Base-by-base conservation (phyloP, 345 rosid genomes). In the Arabis hirsuta region DNA sequence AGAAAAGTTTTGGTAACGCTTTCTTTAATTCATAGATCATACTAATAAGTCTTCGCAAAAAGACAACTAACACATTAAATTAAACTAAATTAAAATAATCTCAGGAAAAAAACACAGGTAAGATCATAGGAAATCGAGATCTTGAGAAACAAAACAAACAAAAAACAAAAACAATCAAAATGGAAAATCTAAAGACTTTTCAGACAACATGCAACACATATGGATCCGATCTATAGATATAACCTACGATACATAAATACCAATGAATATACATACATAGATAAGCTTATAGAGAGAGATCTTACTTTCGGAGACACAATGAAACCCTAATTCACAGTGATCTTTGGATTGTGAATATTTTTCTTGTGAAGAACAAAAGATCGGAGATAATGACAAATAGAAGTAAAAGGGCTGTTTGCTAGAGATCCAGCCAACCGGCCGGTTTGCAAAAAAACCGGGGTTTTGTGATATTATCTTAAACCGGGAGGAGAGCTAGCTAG, bases 301-400 rank as follows among this genome's bases (percentile, higher is more conserved):
- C 72, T 76, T 50, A 63, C 80, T 64, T 43, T 22, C 71, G 32
- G 19, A 14, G 76, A 50, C 8, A 24, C 60, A 63, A n/a, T 24
- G 51, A 71, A 76, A 77, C 80, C 80, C 80, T 77, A 71, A 71
- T 58, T 65, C 43, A 58, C 43, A 42, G 9, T 71, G 50, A 56
- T 34, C 57, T 57, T 51, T 65, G 38, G 56, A 32, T 51, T 71
- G 27, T 32, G 12, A 22, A 48, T 3, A 42, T 7, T 27, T 22
- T 69, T 46, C 36, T 29, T 50, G 41, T 20, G 38, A 32, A 34
- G 16, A 69, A 55, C 62, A 71, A 46, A 70, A 65, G 67, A 70
- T 63, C 48, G 1, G 3, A 13, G 34, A 58, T 24, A 22, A 4
- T 46, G 42, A 45, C 9, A 13, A 51, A 44, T 66, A 51, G 8